A percentile compares a stretch with the other conserved stretches of the same genome.
phyloP scores from a whole-genome alignment of 2,329 filamentous ascomycete genomes.

The Graphilbum fragrans region DNA sequence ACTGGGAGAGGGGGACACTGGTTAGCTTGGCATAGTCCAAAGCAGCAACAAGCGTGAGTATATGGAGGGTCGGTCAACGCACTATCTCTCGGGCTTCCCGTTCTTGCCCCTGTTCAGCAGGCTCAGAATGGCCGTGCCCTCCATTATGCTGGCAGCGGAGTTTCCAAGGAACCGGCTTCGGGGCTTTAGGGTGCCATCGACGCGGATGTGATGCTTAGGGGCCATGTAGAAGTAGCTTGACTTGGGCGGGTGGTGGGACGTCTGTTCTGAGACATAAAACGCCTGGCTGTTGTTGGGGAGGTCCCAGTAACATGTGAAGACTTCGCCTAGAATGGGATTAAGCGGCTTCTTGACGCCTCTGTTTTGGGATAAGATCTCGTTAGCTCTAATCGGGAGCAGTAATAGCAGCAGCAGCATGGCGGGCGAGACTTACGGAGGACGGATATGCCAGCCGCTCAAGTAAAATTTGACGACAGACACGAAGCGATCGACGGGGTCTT shows the following conservation, averaged over 20 bases:
- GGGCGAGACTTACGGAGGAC: conserved; percentile 62
- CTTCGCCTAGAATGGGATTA: conserved; percentile 91
- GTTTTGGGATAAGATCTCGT: too few species aligned
- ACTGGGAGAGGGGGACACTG: conserved; percentile 28
- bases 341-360: conserved; percentile 97
- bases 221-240: conserved; percentile 99
- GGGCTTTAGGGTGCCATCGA: conserved; percentile 91
- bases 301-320: conserved; percentile 93
- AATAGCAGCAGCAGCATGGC: conserved; percentile 1
- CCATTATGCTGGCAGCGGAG: conserved; percentile 96
- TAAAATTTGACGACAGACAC: conserved; percentile 97
- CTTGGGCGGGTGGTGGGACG: conserved; percentile 95
- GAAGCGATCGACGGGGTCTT: conserved; percentile 83
- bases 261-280: conserved; percentile 97
- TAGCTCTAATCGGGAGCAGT: neutral
- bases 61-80: too few species aligned
- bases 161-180: conserved; percentile 93
- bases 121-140: conserved; percentile 79
- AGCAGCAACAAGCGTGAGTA: too few species aligned
- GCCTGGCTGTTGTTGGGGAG: conserved; percentile 71
- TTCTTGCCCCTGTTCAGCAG: conserved; percentile 65
- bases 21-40: neutral
- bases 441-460: conserved; percentile 96
- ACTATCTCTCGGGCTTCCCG: conserved; percentile 75
- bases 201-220: conserved; percentile 83